Conservation (phyloP, 176 grass and related monocot genomes). For the Olyra latifolia region DNA sequence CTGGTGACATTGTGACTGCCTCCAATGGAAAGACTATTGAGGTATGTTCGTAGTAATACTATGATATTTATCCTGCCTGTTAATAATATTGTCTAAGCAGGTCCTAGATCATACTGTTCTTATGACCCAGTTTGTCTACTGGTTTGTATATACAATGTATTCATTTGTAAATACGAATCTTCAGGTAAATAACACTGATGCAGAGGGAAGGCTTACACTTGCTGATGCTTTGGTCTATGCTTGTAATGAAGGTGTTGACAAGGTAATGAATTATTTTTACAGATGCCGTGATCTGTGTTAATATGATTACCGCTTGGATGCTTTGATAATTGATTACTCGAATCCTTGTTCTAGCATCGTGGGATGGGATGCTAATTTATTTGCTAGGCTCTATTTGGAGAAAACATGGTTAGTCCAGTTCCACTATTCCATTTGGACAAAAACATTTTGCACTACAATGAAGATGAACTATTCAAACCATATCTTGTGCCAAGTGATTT, state of each 20-base stretch:
- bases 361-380: background rate
- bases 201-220: conserved; percentile 97
- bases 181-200: conserved; percentile 98
- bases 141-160: background rate
- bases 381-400: background rate
- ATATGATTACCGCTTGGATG: background rate
- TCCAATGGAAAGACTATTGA: conserved; percentile 98
- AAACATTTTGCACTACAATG: background rate
- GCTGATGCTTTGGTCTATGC: conserved; percentile 96
- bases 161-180: conserved; percentile 6
- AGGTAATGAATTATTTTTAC: conserved; percentile 48
- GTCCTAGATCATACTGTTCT: background rate
- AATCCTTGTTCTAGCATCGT: background rate
- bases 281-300: background rate
- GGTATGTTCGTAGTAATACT: conserved; percentile 34
- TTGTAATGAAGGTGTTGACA: conserved; percentile 94
- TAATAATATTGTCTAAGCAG: background rate
- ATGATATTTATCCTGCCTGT: conserved; percentile 1
- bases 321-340: background rate
- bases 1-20: conserved; percentile 96
- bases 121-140: background rate
- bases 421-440: background rate
- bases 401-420: background rate
- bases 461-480: background rate
- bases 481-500: background rate